Evolutionary conservation across 768 basidiomycete species (phyloP), one percentile per base, ranked within the genome.

Genomic region (Pleurotus tuber-regium): DNA sequence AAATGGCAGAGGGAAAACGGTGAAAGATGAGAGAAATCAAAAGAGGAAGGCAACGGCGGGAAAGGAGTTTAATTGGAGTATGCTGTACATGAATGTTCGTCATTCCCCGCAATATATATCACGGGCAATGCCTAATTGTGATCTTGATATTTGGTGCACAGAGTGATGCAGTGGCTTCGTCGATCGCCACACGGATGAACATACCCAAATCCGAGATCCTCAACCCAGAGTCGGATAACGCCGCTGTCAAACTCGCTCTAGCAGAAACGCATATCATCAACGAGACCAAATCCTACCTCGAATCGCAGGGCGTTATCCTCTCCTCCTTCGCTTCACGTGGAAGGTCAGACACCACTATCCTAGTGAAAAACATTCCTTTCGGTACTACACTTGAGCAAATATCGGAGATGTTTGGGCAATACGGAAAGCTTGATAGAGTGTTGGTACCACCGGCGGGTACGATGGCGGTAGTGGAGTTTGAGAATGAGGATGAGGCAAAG

Each of bases 21-120:
- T 82, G 3, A 70, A 91, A 53, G 89, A 84, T 52, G 83, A 83
- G 50, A 80, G 79, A 43, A 68, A 76, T 18, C 76, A 76, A 28
- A 84, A 86, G 61, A 75, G 82, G 52, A 93, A 86, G 65, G 73
- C 79, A 9, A 70, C 63, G 28, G 85, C 88, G 12, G 86, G 86
- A 26, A 84, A 85, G 55, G 88, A 87, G 51, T 93, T 94, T 63
- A 92, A 92, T 66, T 96, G 92, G 93, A 84, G 86, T 47, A 88
- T 93, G 78, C 65, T 98, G 51, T 98, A 94, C 63, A 94, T 98
- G 92, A 98, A 98, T 76, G 96, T 97, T 73, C 69, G 92, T 86
- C 38, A 19, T 40, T 48, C 51, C 18, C n/a, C 50, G 50, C 52
- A 24, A 40, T 50, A 28, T 39, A n/a, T 56, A 52, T 33, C 59